These are phyloP conservation scores for Spencermartinsiella ligniputridi DNA, from an alignment of 1,139 yeast genomes.

Conservation along the genomic window DNA sequence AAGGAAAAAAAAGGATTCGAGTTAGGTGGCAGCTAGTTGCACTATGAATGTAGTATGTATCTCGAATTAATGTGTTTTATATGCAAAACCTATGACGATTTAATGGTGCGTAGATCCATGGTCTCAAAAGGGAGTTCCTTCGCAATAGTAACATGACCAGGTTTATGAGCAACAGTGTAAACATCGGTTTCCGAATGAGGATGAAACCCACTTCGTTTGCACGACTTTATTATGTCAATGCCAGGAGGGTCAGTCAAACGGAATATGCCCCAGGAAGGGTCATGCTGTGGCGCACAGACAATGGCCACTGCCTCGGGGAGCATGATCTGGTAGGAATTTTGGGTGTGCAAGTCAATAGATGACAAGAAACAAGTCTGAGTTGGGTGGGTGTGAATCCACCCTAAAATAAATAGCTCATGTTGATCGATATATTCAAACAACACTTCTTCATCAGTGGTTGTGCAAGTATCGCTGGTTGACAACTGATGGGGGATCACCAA, in stretches of 20 bases:
- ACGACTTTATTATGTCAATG: constrained; percentile 45
- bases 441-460: constrained; percentile 51
- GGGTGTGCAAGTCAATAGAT: constrained; percentile 60
- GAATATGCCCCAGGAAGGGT: constrained; percentile 50
- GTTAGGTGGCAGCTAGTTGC: too few species aligned
- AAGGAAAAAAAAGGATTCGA: too few species aligned
- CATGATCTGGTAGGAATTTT: constrained; percentile 60
- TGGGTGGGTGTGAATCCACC: constrained; percentile 70
- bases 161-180: constrained; percentile 43
- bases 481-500: constrained; percentile 56
- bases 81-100: constrained; percentile 1
- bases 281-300: constrained; percentile 51
- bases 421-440: constrained; percentile 50
- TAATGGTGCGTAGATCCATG: constrained; percentile 39
- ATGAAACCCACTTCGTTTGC: constrained; percentile 48
- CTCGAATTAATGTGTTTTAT: neutral
- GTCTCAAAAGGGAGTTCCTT: constrained; percentile 42
- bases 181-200: constrained; percentile 49
- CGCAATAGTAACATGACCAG: constrained; percentile 48
- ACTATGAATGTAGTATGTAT: neutral
- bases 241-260: constrained; percentile 62
- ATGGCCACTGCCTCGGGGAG: constrained; percentile 62
- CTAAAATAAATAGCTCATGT: constrained; percentile 51
- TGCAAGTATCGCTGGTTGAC: constrained; percentile 55
- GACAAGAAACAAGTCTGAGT: constrained; percentile 60